Base-by-base conservation (phyloP, 768 basidiomycete species). In the Ramaria sp. region DNA sequence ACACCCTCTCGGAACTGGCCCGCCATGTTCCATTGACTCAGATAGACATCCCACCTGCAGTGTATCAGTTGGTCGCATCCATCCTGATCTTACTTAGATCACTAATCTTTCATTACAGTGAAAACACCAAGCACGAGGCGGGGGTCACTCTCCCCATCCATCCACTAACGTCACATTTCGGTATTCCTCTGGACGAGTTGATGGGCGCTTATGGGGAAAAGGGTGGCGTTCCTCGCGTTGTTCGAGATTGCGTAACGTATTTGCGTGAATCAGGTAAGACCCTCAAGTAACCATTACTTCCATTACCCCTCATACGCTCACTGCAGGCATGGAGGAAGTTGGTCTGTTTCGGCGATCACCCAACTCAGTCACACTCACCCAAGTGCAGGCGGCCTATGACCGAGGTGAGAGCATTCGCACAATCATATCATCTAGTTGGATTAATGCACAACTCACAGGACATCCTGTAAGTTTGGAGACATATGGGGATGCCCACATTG, bases 191-290 rank as follows among this genome's bases (percentile, higher is more conserved):
- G 15, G 86, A 88, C 64, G 84, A 89, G 31, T 64, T 91, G 20
- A 91, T 92, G 88, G 91, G 90, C 7, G 82, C 75, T 54, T 73
- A 87, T 54, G 89, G 89, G 9, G 88, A 90, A 71, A 90, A 86
- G 63, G 84, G 85, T 45, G 81, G 85, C 12, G 72, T 91, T n/a
- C 91, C 91, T 2, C 75, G 88, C 24, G 87, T 90, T 0, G 77
- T 92, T 39, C 83, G 77, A 62, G 90, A 93, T 62, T 78, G 80
- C 19, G 83, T 85, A 27, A 79, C 82, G 56, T 91, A 79, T 63
- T 67, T 92, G 12, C 77, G 86, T 19, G 81, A 81, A 38, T 77
- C 75, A 56, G 87, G 70, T 73, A 20, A 51, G 65, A 1, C 20
- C 10, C 38, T 2, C 17, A 27, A 38, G 33, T 27, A 3, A 17